Evolutionary conservation across 2,329 filamentous ascomycete genomes (phyloP).

Genomic region (Botrytis pseudocinerea): DNA sequence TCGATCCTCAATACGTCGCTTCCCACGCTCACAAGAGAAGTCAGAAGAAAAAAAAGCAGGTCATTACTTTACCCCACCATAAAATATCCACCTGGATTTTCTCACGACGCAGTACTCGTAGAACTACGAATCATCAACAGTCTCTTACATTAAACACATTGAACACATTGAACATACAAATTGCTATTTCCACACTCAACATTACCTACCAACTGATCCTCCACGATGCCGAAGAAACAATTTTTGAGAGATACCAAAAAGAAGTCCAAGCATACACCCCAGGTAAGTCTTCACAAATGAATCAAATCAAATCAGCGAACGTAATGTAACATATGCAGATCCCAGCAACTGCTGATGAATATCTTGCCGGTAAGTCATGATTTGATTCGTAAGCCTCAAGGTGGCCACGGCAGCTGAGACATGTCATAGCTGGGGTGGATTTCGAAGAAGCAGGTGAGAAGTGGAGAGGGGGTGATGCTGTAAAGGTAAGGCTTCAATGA

Average conservation of each 20-base stretch:
- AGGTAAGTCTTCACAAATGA: conserved; percentile 29
- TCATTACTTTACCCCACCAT: background rate
- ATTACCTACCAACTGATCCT: background rate
- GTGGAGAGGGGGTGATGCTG: conserved; percentile 70
- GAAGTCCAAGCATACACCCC: conserved; percentile 37
- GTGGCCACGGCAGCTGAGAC: conserved; percentile 24
- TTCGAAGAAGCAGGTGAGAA: conserved; percentile 73
- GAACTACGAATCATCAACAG: background rate
- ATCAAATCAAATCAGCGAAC: background rate
- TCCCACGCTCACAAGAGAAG: background rate
- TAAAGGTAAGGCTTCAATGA: conserved; percentile 47
- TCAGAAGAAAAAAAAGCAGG: background rate
- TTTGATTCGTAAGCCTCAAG: background rate
- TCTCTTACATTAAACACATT: too few species aligned
- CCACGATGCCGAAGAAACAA: conserved; percentile 40
- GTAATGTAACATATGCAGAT: conserved; percentile 41
- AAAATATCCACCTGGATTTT: background rate
- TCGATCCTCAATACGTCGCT: background rate
- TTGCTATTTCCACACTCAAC: background rate
- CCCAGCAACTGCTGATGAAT: conserved; percentile 66
- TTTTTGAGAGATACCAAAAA: conserved; percentile 47
- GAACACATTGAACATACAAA: background rate
- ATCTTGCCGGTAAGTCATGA: conserved; percentile 53
- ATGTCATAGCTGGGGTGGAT: conserved; percentile 58
- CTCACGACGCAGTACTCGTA: background rate